Percentiles rank a stretch among this genome's conserved stretches.
phyloP scores from a whole-genome alignment of 495 filamentous ascomycete genomes.

The Thozetella sp. region DNA sequence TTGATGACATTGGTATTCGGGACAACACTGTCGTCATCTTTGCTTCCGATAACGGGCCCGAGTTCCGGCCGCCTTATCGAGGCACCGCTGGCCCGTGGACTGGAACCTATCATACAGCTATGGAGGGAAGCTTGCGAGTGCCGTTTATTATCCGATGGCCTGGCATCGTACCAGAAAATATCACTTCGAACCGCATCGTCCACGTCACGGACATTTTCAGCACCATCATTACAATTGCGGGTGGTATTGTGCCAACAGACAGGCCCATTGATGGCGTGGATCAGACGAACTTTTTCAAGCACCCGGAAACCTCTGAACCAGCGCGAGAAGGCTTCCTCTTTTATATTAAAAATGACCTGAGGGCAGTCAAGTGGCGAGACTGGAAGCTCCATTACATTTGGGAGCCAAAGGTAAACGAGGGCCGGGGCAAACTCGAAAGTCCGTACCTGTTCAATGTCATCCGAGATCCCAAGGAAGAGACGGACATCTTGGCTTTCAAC shows the following conservation, averaged over 20 bases:
- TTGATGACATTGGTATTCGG: background rate
- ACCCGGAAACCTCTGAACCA: background rate
- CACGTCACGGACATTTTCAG: background rate
- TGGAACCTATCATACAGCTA: conserved; percentile 2
- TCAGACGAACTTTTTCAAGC: background rate
- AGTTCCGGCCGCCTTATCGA: background rate
- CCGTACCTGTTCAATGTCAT: background rate
- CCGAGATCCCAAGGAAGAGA: background rate
- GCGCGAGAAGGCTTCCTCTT: background rate
- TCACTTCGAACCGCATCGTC: background rate
- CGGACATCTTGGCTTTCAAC: background rate
- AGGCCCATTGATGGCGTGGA: background rate
- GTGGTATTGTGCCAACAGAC: background rate
- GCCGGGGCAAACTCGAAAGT: background rate
- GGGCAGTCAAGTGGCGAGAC: background rate
- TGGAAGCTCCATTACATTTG: background rate
- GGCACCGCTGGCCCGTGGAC: background rate
- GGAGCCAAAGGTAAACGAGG: background rate
- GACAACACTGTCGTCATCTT: conserved; percentile 5
- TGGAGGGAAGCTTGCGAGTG: conserved; percentile 1
- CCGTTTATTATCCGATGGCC: background rate
- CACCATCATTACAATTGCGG: background rate
- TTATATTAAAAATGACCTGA: background rate
- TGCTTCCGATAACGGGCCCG: conserved; percentile 2
- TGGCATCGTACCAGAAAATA: background rate